Evolutionary conservation across 2,329 filamentous ascomycete genomes (phyloP).

Genomic region (Exophiala mesophila): DNA sequence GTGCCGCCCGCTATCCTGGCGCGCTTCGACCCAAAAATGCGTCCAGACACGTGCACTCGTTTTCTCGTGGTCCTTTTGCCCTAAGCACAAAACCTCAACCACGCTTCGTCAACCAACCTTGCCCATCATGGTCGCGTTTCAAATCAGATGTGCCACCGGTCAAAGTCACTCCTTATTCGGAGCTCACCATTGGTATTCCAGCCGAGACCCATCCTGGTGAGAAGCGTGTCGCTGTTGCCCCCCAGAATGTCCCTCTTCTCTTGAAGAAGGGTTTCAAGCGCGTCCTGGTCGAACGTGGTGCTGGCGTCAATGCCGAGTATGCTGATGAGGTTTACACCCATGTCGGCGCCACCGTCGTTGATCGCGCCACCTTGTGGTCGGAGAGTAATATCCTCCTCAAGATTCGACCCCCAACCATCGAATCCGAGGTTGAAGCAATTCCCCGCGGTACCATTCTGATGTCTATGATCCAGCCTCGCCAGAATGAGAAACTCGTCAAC

Average conservation of each 20-base stretch:
- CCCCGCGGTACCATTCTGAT: slow-evolving; percentile 69
- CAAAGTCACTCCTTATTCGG: slow-evolving; percentile 54
- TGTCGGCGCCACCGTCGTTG: slow-evolving; percentile 72
- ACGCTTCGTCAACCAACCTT: slow-evolving; percentile 8
- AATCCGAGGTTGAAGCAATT: slow-evolving; percentile 64
- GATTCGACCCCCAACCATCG: slow-evolving; percentile 66
- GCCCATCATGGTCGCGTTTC: slow-evolving; percentile 16
- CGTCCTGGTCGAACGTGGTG: slow-evolving; percentile 73
- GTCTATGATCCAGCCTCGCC: slow-evolving; percentile 75
- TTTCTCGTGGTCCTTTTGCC: slow-evolving; percentile 14
- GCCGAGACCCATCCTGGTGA: slow-evolving; percentile 74
- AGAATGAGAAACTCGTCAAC: slow-evolving; percentile 71
- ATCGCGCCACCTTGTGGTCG: slow-evolving; percentile 64
- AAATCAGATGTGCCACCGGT: slow-evolving; percentile 15
- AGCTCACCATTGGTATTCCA: slow-evolving; percentile 73
- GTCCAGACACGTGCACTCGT: slow-evolving; percentile 12
- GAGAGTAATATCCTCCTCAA: slow-evolving; percentile 77
- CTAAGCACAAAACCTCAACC: slow-evolving; percentile 7
- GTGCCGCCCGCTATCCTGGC: slow-evolving; percentile 9
- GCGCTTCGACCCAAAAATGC: slow-evolving; percentile 9
- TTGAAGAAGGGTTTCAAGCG: slow-evolving; percentile 79
- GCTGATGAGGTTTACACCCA: slow-evolving; percentile 70
- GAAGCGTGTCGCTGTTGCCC: slow-evolving; percentile 77
- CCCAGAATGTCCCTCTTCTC: slow-evolving; percentile 73
- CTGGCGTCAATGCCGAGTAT: slow-evolving; percentile 73